phyloP scores from a whole-genome alignment of 345 rosid genomes.

The Jatropha curcas region DNA sequence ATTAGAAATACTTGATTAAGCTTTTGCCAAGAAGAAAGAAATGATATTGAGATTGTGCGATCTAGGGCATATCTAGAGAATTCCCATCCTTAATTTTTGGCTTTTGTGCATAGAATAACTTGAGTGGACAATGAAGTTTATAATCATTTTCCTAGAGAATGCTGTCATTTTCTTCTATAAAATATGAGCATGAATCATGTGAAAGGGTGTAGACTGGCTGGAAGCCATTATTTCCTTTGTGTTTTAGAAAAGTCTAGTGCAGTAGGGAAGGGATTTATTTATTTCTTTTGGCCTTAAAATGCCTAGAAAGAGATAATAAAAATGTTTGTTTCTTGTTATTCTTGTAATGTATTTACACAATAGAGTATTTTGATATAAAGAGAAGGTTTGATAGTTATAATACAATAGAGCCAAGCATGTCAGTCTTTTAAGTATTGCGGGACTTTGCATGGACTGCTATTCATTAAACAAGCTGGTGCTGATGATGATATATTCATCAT shows the following conservation, averaged over 20 bases:
- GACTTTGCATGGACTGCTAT: slow-evolving; percentile 12
- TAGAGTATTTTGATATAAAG: slow-evolving; percentile 1
- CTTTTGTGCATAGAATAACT: slow-evolving; percentile 26
- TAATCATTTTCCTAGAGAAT: slow-evolving; percentile 26
- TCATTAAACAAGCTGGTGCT: slow-evolving; percentile 1
- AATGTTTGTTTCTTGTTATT: slow-evolving; percentile 10
- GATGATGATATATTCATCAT: neutral
- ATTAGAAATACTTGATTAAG: slow-evolving; percentile 10
- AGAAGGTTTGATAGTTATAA: neutral
- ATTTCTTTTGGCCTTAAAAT: neutral
- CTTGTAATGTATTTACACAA: slow-evolving; percentile 2
- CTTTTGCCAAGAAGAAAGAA: slow-evolving; percentile 4
- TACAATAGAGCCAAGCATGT: slow-evolving; percentile 9
- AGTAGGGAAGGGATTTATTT: slow-evolving; percentile 4
- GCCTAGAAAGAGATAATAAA: neutral
- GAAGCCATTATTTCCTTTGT: slow-evolving; percentile 16
- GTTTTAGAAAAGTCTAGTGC: neutral
- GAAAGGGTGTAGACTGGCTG: slow-evolving; percentile 11
- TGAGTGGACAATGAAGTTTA: slow-evolving; percentile 21
- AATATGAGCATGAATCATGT: slow-evolving; percentile 25
- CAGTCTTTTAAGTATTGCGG: slow-evolving; percentile 3
- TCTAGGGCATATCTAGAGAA: no score
- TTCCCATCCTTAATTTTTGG: slow-evolving; percentile 39
- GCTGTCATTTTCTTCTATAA: slow-evolving; percentile 19
- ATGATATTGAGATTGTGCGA: slow-evolving; percentile 10